Conservation (phyloP, 2,329 filamentous ascomycete genomes). For the Dendrostoma leiphaemia region DNA sequence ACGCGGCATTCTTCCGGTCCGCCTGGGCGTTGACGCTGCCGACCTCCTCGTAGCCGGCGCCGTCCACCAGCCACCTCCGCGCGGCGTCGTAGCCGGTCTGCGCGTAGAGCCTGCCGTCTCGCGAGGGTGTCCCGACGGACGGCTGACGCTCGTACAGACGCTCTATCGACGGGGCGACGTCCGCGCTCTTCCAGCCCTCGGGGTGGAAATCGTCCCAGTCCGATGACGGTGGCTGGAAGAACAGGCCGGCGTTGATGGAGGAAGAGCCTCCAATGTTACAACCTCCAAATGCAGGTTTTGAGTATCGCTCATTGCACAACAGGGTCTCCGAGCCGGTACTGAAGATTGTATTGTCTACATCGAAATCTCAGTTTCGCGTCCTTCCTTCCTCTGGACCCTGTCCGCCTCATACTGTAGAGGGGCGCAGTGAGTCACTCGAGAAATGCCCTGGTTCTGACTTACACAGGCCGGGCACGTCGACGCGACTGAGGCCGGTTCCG, state of each 20-base stretch:
- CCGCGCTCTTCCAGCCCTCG: constrained; percentile 64
- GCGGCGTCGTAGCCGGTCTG: constrained; percentile 56
- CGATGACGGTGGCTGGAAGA: constrained; percentile 50
- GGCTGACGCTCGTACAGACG: constrained; percentile 68
- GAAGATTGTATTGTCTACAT: constrained; percentile 51
- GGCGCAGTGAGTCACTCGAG: too few species aligned
- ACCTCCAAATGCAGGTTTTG: constrained; percentile 44
- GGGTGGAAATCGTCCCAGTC: constrained; percentile 73
- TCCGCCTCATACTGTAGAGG: too few species aligned
- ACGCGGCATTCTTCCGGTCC: constrained; percentile 63
- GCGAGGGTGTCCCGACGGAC: constrained; percentile 63
- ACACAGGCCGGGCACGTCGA: constrained; percentile 64
- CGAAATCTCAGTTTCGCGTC: too few species aligned
- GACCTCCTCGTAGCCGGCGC: constrained; percentile 62
- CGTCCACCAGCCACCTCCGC: constrained; percentile 48
- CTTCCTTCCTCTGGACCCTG: too few species aligned
- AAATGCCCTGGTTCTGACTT: constrained; percentile 33
- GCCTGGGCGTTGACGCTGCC: constrained; percentile 54
- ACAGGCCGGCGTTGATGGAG: constrained; percentile 53
- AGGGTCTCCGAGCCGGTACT: constrained; percentile 33
- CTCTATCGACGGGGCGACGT: constrained; percentile 57
- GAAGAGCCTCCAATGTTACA: constrained; percentile 52
- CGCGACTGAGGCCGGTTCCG: constrained; percentile 58
- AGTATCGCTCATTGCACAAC: constrained; percentile 38
- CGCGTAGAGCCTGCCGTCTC: constrained; percentile 64